Base-by-base conservation (phyloP, 2,329 filamentous ascomycete species). In the Lasiodiplodia citricola region DNA sequence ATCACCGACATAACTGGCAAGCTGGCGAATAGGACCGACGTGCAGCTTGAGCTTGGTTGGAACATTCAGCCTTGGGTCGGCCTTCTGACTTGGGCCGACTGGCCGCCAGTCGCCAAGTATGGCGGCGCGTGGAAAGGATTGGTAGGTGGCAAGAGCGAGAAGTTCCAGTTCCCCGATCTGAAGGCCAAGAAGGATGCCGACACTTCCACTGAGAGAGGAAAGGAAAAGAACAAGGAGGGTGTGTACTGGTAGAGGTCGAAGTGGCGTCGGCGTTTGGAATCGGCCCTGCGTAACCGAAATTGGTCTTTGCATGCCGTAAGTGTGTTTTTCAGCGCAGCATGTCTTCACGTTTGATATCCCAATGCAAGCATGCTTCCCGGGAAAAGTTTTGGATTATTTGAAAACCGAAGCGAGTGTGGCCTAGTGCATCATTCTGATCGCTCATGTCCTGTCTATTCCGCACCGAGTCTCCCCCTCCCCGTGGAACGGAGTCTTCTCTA, bases 51-150 rank as follows among this genome's bases (percentile, higher is more conserved):
- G 75, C 84, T 98, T 66, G 91, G 96, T 77, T 99, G 97, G 89
- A 98, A 98, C 82, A 92, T 98, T 70, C 96, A 99, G 85, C 96
- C 96, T 38, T 98, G 95, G 93, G 93, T 99, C 13, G 96, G 96
- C 16, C 82, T 91, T 65, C 81, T 98, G 79, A 91, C 91, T 52
- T 99, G 96, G 96, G 91, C 77, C 41, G 82, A 83, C 67, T 68
- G 67, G 67, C 67, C 67, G 7, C 51, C 67, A 11, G 50, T 68
- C 5, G 77, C 74, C 74, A 69, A 74, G 69, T 79, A 80, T 72
- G 80, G 87, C 68, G 87, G 87, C 11, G 78, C 82, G 62, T 94
- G 92, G 92, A 86, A 89, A 81, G 84, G 83, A 66, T 75, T 94
- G 70, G 83, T 84, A 73, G 89, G 87, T 5, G 91, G 90, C n/a